Conservation (phyloP, 1,139 yeast genomes). For the Lodderomyces elongisporus region DNA sequence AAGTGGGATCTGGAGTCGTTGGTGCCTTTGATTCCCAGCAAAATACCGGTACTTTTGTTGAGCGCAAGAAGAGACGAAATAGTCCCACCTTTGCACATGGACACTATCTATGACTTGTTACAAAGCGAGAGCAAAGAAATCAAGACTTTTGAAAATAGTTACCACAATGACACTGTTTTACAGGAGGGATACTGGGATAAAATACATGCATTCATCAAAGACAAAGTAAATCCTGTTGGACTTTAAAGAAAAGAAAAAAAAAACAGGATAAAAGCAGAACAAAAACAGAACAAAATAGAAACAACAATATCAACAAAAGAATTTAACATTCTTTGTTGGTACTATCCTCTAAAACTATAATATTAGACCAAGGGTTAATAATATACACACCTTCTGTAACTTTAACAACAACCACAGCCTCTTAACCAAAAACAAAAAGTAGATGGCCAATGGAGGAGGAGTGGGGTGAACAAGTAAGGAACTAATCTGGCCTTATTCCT, state of each 20-base stretch:
- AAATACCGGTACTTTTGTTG: constrained; percentile 64
- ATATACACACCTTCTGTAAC: too few species aligned
- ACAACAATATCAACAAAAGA: too few species aligned
- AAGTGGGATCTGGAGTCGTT: constrained; percentile 75
- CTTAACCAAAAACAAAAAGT: too few species aligned
- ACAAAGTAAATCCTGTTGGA: constrained; percentile 38
- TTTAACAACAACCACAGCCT: too few species aligned
- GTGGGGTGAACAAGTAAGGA: too few species aligned
- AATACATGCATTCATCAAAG: constrained; percentile 51
- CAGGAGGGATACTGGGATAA: constrained; percentile 74
- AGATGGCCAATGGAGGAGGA: too few species aligned
- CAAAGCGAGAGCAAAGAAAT: constrained; percentile 43
- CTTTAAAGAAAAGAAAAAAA: constrained; percentile 14
- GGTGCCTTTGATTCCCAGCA: constrained; percentile 46
- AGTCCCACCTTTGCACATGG: constrained; percentile 87
- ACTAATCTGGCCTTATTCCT: too few species aligned
- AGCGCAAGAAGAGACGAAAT: constrained; percentile 81
- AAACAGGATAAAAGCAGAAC: background rate
- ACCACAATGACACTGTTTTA: constrained; percentile 75
- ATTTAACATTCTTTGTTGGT: too few species aligned
- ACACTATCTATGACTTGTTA: constrained; percentile 47
- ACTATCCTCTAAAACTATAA: too few species aligned
- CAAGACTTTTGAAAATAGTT: constrained; percentile 52
- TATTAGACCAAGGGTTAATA: too few species aligned
- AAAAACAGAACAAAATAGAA: constrained; percentile 7